A percentile compares a stretch with the other conserved stretches of the same genome.
Conservation (phyloP, 495 filamentous ascomycete genomes). For the Lentithecium fluviatile region DNA sequence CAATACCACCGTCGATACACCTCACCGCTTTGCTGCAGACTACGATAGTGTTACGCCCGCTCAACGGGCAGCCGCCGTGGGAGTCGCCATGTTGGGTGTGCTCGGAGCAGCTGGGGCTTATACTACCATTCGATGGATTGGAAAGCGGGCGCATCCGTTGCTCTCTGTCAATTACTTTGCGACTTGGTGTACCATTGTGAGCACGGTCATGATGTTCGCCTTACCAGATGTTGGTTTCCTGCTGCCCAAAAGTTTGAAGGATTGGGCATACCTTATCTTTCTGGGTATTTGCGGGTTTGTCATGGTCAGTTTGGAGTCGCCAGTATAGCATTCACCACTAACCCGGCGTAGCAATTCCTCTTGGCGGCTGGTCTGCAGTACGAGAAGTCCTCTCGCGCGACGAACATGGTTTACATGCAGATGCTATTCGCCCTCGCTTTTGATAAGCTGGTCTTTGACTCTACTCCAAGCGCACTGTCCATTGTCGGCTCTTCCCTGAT, state of each 20-base stretch:
- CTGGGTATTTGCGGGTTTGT: conserved; percentile 76
- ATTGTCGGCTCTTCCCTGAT: conserved; percentile 76
- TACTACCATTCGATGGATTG: conserved; percentile 81
- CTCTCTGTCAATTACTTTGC: conserved; percentile 88
- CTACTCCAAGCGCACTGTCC: conserved; percentile 62
- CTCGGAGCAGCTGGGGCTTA: conserved; percentile 74
- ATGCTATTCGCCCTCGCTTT: conserved; percentile 88
- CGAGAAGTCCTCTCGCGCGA: conserved; percentile 63
- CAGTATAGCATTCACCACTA: not conserved
- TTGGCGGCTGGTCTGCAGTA: conserved; percentile 77
- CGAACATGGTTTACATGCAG: conserved; percentile 86
- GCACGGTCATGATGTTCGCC: conserved; percentile 56
- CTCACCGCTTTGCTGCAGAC: conserved; percentile 29
- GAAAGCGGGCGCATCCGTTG: conserved; percentile 76
- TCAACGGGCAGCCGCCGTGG: conserved; percentile 72
- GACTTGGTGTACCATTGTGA: conserved; percentile 65
- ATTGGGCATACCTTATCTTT: conserved; percentile 70
- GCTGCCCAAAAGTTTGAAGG: conserved; percentile 58
- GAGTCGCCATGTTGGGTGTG: conserved; percentile 74
- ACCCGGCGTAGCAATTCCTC: conserved; percentile 62
- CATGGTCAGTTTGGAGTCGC: conserved; percentile 47
- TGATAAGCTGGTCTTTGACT: conserved; percentile 76
- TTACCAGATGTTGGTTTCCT: conserved; percentile 57
- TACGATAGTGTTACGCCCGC: conserved; percentile 53
- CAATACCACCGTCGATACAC: conserved; percentile 34